Percentiles rank a stretch among this genome's conserved stretches.
phyloP scores from a whole-genome alignment of 2,329 filamentous ascomycete genomes.

The Mycocentrospora acerina region DNA sequence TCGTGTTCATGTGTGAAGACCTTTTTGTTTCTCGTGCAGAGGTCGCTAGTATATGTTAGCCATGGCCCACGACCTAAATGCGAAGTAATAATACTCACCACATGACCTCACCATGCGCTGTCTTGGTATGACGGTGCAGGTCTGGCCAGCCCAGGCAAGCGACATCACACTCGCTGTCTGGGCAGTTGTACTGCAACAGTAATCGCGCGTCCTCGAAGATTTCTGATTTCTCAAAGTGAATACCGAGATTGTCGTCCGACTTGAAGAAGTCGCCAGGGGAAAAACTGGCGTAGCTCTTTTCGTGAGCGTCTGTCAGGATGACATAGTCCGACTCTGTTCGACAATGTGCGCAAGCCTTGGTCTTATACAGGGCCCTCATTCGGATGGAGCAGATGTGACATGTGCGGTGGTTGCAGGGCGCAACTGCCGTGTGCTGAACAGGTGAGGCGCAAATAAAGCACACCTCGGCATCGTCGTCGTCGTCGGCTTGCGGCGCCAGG shows the following conservation, averaged over 20 bases:
- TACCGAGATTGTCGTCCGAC: constrained; percentile 82
- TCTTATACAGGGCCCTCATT: constrained; percentile 92
- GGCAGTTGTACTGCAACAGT: constrained; percentile 91
- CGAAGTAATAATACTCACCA: constrained; percentile 52
- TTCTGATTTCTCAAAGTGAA: constrained; percentile 83
- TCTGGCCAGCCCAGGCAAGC: constrained; percentile 81
- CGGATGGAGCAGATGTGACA: constrained; percentile 95
- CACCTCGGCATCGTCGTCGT: constrained; percentile 63
- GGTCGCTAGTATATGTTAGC: constrained; percentile 57
- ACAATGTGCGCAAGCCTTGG: constrained; percentile 94
- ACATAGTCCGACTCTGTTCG: constrained; percentile 78
- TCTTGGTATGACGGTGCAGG: constrained; percentile 78
- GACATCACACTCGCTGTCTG: constrained; percentile 79
- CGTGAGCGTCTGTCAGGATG: constrained; percentile 84
- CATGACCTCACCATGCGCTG: constrained; percentile 81
- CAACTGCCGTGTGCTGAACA: constrained; percentile 82
- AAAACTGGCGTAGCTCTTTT: constrained; percentile 87
- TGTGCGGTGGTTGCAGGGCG: constrained; percentile 93
- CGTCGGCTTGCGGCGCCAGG: constrained; percentile 15
- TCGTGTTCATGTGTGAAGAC: constrained; percentile 98
- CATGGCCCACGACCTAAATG: not conserved
- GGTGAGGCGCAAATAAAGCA: constrained; percentile 98
- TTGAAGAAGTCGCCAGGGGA: constrained; percentile 70
- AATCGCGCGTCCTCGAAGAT: constrained; percentile 90
- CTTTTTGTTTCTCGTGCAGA: constrained; percentile 93